Evolutionary conservation across 2,329 filamentous ascomycete genomes (phyloP), one percentile per base, ranked within the genome.

Genomic region (Penicillium italicum): DNA sequence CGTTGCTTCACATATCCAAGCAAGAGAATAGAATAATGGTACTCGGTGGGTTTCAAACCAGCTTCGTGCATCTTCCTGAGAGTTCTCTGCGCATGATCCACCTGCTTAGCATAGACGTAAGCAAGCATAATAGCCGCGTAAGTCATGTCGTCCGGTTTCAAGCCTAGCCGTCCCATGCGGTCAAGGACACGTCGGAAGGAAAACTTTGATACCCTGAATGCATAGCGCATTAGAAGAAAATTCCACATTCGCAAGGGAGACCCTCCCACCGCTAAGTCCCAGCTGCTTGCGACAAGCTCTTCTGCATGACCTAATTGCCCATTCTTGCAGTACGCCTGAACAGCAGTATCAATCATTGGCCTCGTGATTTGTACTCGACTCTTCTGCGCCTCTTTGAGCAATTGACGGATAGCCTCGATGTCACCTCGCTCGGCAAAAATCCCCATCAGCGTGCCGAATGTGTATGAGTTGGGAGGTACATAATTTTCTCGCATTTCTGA

Each of bases 171-270:
- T 44, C 79, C 72, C 83, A 89, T 88, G 51, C 76, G 76, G 30
- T 74, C 72, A 61, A 85, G 82, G 3, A 84, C 70, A 50, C 78
- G 76, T 60, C 81, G 78, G 16, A 82, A 77, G n/a, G 77, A 77
- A 22, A 76, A 69, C 28, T 85, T 65, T 57, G 88, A 80, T 53
- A 87, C 82, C 7, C 82, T 80, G 53, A 83, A 76, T 7, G 89
- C 89, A 69, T 91, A 82, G 57, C 87, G 83, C 53, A 82, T 79
- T 5, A 97, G 76, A 31, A 97, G 74, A 50, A 84, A 80, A 67
- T 97, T 96, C 89, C 90, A 97, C 67, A 91, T 83, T 31, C 80
- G 77, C 2, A 85, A 85, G 22, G 81, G 76, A 1, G 80, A 76
- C 1, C 84, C 80, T 18, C 78, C 69, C 0, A 84, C 69, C 14